phyloP scores from a whole-genome alignment of 441 rosid genomes.

The Gossypium trilobum region DNA sequence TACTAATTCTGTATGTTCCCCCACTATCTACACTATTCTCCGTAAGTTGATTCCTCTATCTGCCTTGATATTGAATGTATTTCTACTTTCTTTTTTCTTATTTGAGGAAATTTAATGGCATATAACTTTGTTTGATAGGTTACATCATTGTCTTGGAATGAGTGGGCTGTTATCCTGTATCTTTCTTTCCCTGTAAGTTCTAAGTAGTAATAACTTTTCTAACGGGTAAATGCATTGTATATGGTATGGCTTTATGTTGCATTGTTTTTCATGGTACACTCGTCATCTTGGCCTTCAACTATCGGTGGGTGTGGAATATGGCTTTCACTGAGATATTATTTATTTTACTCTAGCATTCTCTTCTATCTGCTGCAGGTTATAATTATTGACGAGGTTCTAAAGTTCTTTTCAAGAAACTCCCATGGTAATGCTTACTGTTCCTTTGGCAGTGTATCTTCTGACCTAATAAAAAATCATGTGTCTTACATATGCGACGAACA shows the following conservation, averaged over 20 bases:
- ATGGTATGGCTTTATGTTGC: not conserved
- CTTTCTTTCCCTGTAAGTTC: slow-evolving; percentile 91
- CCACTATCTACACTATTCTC: slow-evolving; percentile 91
- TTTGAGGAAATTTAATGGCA: slow-evolving; percentile 8
- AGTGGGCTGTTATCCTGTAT: slow-evolving; percentile 75
- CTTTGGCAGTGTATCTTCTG: not conserved
- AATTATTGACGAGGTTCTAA: slow-evolving; percentile 80
- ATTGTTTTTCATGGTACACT: not conserved
- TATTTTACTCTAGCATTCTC: not conserved
- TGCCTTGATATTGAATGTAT: slow-evolving; percentile 1
- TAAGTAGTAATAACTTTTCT: slow-evolving; percentile 6
- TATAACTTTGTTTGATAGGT: slow-evolving; percentile 46
- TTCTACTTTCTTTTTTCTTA: not conserved
- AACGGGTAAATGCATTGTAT: not conserved
- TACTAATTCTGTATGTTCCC: slow-evolving; percentile 66
- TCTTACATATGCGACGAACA: not conserved
- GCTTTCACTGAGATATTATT: not conserved
- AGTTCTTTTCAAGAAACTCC: slow-evolving; percentile 81
- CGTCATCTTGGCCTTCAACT: not conserved
- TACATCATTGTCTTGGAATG: slow-evolving; percentile 86
- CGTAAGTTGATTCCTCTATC: slow-evolving; percentile 43
- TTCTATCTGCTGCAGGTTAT: slow-evolving; percentile 55
- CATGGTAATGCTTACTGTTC: slow-evolving; percentile 33
- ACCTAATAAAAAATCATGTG: not conserved
- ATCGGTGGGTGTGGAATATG: not conserved